phyloP scores from a whole-genome alignment of 805 yeast genomes.

The Yamadazyma sp. region DNA sequence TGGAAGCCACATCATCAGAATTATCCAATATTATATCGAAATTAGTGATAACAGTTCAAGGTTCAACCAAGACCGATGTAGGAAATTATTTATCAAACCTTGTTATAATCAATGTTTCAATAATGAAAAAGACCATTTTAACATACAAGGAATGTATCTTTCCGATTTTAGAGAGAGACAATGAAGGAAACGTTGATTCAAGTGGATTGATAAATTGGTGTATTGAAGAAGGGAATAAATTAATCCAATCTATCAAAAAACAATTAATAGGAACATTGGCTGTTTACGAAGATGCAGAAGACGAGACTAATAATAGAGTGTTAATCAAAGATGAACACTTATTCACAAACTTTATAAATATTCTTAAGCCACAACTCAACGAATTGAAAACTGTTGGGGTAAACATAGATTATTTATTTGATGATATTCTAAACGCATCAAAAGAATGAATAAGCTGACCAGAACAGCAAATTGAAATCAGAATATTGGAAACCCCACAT shows the following conservation, averaged over 20 bases:
- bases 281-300: conserved; percentile 24
- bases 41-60: conserved; percentile 38
- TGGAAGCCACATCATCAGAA: conserved; percentile 32
- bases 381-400: conserved; percentile 65
- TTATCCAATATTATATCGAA: conserved; percentile 30
- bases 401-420: conserved; percentile 69
- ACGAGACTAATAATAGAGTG: conserved; percentile 20
- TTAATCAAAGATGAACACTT: conserved; percentile 33
- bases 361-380: conserved; percentile 55
- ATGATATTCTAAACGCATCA: conserved; percentile 26
- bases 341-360: conserved; percentile 53
- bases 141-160: conserved; percentile 50
- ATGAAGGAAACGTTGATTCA: conserved; percentile 35
- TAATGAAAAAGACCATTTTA: conserved; percentile 53
- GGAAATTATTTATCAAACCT: conserved; percentile 39
- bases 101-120: conserved; percentile 36
- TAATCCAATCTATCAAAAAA: conserved; percentile 58
- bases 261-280: conserved; percentile 64
- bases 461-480: too few relatives aligned
- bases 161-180: conserved; percentile 34
- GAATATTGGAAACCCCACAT: too few relatives aligned
- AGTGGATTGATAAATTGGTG: conserved; percentile 77
- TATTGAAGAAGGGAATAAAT: conserved; percentile 56
- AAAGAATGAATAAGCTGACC: too few relatives aligned
- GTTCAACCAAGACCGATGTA: conserved; percentile 41